A percentile compares a stretch with the other conserved stretches of the same genome.
These are phyloP conservation scores for Brasilioporus rufonigricans DNA, from an alignment of 768 basidiomycete genomes.

Conservation along the genomic window DNA sequence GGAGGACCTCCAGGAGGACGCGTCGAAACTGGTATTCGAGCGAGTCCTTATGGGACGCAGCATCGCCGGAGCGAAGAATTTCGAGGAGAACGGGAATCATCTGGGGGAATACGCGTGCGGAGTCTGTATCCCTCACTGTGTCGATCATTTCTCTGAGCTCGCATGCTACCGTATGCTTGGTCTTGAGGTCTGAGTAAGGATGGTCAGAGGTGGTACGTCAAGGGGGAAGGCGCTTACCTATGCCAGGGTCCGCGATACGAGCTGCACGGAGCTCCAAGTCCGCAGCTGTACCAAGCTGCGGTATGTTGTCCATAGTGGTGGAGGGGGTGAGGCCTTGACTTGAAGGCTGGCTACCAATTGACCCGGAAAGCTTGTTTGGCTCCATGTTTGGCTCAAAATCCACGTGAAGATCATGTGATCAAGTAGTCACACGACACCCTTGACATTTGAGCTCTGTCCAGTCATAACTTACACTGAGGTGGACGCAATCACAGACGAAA, in stretches of 20 bases:
- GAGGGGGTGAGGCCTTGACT: not conserved
- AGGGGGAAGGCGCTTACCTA: slow-evolving; percentile 44
- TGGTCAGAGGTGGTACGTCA: not conserved
- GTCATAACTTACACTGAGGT: too few relatives aligned
- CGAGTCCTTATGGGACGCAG: slow-evolving; percentile 63
- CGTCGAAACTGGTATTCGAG: slow-evolving; percentile 82
- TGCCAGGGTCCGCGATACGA: slow-evolving; percentile 70
- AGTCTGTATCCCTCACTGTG: slow-evolving; percentile 72
- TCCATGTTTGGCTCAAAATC: slow-evolving; percentile 27
- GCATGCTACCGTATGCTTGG: slow-evolving; percentile 65
- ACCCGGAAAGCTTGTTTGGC: slow-evolving; percentile 35
- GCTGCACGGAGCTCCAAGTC: slow-evolving; percentile 73
- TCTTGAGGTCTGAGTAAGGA: slow-evolving; percentile 57
- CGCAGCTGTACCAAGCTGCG: slow-evolving; percentile 43
- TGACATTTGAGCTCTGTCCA: too few relatives aligned
- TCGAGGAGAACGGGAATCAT: slow-evolving; percentile 75
- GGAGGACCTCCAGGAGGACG: slow-evolving; percentile 83
- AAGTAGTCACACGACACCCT: not conserved
- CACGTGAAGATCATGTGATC: slow-evolving; percentile 35
- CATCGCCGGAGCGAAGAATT: slow-evolving; percentile 65
- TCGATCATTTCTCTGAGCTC: slow-evolving; percentile 84
- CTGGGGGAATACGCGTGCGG: slow-evolving; percentile 63
- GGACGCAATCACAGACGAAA: too few relatives aligned
- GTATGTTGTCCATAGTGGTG: slow-evolving; percentile 44
- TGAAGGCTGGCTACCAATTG: not conserved